These are phyloP conservation scores for Silene conica DNA, from an alignment of 148 eudicot species.

Conservation along the genomic window DNA sequence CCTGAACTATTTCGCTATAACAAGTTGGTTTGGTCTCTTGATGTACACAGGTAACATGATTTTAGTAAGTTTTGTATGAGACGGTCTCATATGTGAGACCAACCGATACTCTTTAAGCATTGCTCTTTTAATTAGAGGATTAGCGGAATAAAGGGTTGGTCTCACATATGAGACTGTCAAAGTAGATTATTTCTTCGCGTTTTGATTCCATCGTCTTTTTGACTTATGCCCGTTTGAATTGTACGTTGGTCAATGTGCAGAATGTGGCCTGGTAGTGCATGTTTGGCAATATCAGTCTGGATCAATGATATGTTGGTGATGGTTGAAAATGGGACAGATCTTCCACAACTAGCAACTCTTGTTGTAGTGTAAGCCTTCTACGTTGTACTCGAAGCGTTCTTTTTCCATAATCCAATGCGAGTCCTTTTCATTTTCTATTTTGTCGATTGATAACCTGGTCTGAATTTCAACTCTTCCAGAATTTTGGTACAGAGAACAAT, in stretches of 20 bases:
- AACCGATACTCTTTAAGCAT: not conserved
- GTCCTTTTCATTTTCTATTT: not conserved
- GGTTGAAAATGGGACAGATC: slow-evolving; percentile 50
- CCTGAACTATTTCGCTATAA: slow-evolving; percentile 78
- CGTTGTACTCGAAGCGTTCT: not conserved
- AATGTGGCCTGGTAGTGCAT: slow-evolving; percentile 93
- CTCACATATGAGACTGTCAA: slow-evolving; percentile 1
- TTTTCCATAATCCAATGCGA: not conserved
- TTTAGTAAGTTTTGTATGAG: not conserved
- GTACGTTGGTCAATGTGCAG: slow-evolving; percentile 39
- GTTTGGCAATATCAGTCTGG: slow-evolving; percentile 87
- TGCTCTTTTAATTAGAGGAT: not conserved
- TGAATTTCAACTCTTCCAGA: too few species aligned
- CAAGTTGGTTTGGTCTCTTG: slow-evolving; percentile 84
- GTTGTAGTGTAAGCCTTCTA: slow-evolving; percentile 75
- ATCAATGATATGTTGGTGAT: slow-evolving; percentile 54
- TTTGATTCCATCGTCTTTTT: not conserved
- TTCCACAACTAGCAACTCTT: slow-evolving; percentile 77
- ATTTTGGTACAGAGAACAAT: not conserved
- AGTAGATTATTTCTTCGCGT: not conserved
- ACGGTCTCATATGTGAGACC: not conserved
- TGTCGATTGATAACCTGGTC: not conserved
- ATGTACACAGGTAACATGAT: slow-evolving; percentile 70
- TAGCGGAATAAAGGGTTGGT: not conserved
- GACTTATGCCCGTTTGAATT: slow-evolving; percentile 2